These are phyloP conservation scores for Colletotrichum sp. DNA, from an alignment of 2,329 filamentous ascomycete species.

Conservation along the genomic window DNA sequence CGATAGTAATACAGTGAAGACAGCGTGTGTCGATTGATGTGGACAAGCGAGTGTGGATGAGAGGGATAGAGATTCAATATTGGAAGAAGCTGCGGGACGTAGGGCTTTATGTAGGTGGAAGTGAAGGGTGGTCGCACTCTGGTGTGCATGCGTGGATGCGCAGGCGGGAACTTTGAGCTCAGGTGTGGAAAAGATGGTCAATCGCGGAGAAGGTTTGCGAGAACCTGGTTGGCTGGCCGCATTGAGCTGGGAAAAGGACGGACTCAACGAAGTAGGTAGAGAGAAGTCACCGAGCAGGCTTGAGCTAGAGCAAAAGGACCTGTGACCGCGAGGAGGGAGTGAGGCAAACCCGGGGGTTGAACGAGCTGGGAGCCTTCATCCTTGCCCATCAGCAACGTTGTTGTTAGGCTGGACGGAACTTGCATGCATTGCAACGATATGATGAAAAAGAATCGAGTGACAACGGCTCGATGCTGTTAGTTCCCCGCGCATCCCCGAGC, in stretches of 20 bases:
- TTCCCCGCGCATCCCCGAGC: not conserved
- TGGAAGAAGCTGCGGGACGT: not conserved
- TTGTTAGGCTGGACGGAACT: not conserved
- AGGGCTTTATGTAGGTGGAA: conserved; percentile 15
- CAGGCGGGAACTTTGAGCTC: not conserved
- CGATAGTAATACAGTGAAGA: conserved; percentile 5
- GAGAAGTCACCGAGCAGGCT: not conserved
- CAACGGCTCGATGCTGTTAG: not conserved
- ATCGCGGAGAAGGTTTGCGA: not conserved
- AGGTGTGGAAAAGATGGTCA: not conserved
- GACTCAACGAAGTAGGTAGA: not conserved
- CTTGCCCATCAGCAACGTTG: not conserved
- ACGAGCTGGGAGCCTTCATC: not conserved
- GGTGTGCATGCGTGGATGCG: not conserved
- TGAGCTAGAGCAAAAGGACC: not conserved
- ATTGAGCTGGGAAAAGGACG: not conserved
- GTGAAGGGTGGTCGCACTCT: not conserved
- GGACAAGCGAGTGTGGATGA: conserved; percentile 1
- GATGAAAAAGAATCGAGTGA: not conserved
- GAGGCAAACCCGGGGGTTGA: not conserved
- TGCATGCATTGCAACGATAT: conserved; percentile 7
- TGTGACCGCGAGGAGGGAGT: not conserved
- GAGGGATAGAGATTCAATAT: not conserved
- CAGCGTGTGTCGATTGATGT: not conserved
- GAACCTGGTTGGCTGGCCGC: not conserved